Evolutionary conservation across 176 grass and related monocot species (phyloP).

Genomic region (Ensete glaucum): DNA sequence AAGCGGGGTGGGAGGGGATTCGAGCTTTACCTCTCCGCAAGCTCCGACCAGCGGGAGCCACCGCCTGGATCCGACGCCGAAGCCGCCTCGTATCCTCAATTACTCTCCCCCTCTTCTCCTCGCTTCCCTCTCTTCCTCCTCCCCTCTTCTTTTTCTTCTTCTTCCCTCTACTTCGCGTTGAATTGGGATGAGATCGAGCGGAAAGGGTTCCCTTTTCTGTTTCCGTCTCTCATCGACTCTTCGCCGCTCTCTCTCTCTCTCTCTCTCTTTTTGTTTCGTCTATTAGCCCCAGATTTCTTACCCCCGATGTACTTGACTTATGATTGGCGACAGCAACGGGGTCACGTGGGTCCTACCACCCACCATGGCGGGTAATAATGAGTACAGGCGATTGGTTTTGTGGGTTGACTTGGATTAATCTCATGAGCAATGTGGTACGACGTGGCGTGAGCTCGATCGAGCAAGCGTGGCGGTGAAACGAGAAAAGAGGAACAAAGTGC

Average conservation of each 20-base stretch:
- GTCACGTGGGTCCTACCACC: too few relatives aligned
- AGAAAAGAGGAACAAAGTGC: too few relatives aligned
- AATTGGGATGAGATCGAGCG: neutral
- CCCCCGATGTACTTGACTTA: too few relatives aligned
- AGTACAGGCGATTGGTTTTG: too few relatives aligned
- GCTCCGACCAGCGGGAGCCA: neutral
- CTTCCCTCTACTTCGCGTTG: neutral
- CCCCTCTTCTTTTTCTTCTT: neutral
- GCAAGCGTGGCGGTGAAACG: too few relatives aligned
- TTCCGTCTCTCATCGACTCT: neutral
- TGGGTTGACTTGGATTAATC: too few relatives aligned
- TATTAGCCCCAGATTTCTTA: neutral
- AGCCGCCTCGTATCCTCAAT: neutral
- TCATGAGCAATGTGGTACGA: too few relatives aligned
- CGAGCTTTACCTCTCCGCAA: slow-evolving; percentile 5
- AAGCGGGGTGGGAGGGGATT: neutral
- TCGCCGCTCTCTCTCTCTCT: neutral
- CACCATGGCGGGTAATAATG: too few relatives aligned
- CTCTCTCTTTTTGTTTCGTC: neutral
- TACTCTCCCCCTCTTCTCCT: neutral
- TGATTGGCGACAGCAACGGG: too few relatives aligned
- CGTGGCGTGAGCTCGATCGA: too few relatives aligned
- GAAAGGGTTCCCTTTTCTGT: neutral
- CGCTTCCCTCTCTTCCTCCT: neutral
- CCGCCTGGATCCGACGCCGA: too few relatives aligned